A percentile compares a stretch with the other conserved stretches of the same genome.
Conservation (phyloP, 2,329 filamentous ascomycete species). For the Rhynchosporium graminicola region DNA sequence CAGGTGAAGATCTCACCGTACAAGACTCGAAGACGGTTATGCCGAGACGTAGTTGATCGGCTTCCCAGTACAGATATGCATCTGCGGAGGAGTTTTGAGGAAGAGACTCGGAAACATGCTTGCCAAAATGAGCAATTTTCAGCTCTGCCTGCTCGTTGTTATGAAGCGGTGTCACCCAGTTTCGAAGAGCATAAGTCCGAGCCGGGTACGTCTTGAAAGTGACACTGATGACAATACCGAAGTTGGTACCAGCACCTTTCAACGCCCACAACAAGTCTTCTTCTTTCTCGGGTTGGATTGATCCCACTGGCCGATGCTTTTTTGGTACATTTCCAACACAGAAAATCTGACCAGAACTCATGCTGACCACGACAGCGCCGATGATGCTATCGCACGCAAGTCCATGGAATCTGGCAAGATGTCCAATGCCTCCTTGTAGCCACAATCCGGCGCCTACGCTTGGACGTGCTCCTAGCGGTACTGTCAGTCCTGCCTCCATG, state of each 20-base stretch:
- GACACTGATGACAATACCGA: constrained; percentile 33
- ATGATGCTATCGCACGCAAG: constrained; percentile 61
- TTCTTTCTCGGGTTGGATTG: constrained; percentile 28
- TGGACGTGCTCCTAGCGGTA: constrained; percentile 61
- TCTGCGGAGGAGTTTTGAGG: background rate
- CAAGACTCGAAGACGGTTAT: background rate
- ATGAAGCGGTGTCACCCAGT: constrained; percentile 28
- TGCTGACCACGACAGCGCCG: constrained; percentile 59
- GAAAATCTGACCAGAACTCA: constrained; percentile 49
- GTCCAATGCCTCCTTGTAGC: constrained; percentile 65
- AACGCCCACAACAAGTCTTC: constrained; percentile 31
- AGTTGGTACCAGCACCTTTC: constrained; percentile 33
- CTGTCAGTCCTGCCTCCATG: constrained; percentile 51
- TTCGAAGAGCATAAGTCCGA: constrained; percentile 28
- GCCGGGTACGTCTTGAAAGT: constrained; percentile 28
- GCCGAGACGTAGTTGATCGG: constrained; percentile 19
- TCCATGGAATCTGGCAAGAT: constrained; percentile 45
- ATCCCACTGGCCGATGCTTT: constrained; percentile 18
- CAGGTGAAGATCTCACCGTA: background rate
- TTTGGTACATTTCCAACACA: constrained; percentile 46
- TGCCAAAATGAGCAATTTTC: background rate
- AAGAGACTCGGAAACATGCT: background rate
- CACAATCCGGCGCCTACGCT: constrained; percentile 64
- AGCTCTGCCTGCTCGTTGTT: background rate
- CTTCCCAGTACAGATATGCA: constrained; percentile 42